Base-by-base conservation (phyloP, 2,329 filamentous ascomycete genomes). In the Tolypocladium guangdongense region DNA sequence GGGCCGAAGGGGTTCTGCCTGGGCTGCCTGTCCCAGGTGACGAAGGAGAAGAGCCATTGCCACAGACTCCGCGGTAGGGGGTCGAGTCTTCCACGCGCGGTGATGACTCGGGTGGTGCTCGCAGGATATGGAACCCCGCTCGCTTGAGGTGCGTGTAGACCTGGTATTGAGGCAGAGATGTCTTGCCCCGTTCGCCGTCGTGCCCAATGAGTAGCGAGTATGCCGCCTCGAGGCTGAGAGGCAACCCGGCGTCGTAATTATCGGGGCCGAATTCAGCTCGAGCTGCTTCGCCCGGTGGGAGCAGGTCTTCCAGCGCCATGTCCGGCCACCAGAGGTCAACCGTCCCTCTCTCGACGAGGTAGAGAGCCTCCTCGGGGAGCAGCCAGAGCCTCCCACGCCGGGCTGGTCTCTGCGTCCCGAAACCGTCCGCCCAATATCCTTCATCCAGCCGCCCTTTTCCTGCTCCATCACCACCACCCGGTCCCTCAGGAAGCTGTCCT, bases 311-410 rank as follows among this genome's bases (percentile, higher is more conserved):
- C 12, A 84, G 68, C n/a, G 71, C 64, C 53, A 69, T 68, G 46
- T 72, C 70, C 2, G 89, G 89, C 88, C 89, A 96, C 75, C 90
- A 85, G 41, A 96, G 78, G 68, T 97, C 90, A 62, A 97, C 63
- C 48, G 82, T 90, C 0, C 92, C 93, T 62, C 93, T 77, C 73
- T 99, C 93, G 10, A 97, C 76, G 57, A 96, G 69, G 63, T 90
- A 96, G 52, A 99, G 75, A 7, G 90, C 88, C 69, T 99, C 93
- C 66, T 99, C 93, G 0, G 92, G 92, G 39, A 96, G 68, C 50
- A 99, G 66, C 91, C 91, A 96, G 41, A 91, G 72, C 57, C 80
- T 82, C 33, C 80, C 56, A 77, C 77, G 3, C 78, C 79, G 0
- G 76, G 70, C 51, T 70, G 68, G 54, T 83, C 80, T 57, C 76